Percentiles rank a stretch among this genome's conserved stretches.
phyloP scores from a whole-genome alignment of 345 rosid genomes.

The Acer negundo region DNA sequence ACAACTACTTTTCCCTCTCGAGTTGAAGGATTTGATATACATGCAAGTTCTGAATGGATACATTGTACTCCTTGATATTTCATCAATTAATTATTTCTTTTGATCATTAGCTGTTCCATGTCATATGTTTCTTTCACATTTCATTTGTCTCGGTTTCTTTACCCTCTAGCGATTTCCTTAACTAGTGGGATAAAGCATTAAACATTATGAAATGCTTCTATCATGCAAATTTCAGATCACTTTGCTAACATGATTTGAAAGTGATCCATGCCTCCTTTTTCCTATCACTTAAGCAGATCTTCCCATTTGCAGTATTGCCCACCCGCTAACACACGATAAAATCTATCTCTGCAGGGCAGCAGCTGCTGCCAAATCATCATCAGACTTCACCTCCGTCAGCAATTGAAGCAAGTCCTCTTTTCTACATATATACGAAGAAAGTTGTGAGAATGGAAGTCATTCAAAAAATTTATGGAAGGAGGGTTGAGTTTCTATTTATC shows the following conservation, averaged over 20 bases:
- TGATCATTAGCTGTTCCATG: no score
- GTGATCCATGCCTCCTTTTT: constrained; percentile 1
- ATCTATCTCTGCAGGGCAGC: constrained; percentile 96
- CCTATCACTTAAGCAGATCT: constrained; percentile 51
- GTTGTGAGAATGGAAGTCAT: not conserved
- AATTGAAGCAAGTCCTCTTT: constrained; percentile 74
- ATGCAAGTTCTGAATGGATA: not conserved
- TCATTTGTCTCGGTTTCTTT: no score
- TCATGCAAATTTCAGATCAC: constrained; percentile 10
- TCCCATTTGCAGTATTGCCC: constrained; percentile 99
- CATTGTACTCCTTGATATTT: not conserved
- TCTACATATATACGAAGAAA: constrained; percentile 32
- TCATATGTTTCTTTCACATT: no score
- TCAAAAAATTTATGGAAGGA: not conserved
- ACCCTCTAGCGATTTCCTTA: no score
- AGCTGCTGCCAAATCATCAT: constrained; percentile 84
- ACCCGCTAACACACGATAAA: constrained; percentile 92
- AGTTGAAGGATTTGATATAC: constrained; percentile 2
- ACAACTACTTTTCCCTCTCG: not conserved
- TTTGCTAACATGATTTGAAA: constrained; percentile 4
- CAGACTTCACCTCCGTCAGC: constrained; percentile 66
- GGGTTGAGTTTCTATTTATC: constrained; percentile 9
- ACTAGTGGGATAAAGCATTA: no score
- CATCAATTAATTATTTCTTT: not conserved
- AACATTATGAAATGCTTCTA: constrained; percentile 6